phyloP scores from a whole-genome alignment of 176 grass and related monocot species.

The Poa annua region DNA sequence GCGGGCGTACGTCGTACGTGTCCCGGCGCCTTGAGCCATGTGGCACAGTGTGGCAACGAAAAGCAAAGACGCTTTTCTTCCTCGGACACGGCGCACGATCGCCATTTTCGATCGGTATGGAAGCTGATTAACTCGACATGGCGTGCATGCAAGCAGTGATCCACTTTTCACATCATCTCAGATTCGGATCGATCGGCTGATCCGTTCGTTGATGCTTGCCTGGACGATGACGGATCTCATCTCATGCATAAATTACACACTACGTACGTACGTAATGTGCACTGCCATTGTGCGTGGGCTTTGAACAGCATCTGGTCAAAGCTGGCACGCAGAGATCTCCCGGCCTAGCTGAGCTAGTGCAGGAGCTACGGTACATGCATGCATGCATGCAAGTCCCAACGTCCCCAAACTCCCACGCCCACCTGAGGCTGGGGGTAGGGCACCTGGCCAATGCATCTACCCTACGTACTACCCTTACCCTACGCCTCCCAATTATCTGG shows the following conservation, averaged over 20 bases:
- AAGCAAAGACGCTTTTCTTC: slow-evolving; percentile 28
- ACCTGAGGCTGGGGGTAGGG: not conserved
- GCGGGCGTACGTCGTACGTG: slow-evolving; percentile 33
- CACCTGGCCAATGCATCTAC: slow-evolving; percentile 35
- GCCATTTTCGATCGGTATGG: not conserved
- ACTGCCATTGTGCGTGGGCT: too few species aligned
- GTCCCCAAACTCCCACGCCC: slow-evolving; percentile 61
- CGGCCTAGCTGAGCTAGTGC: slow-evolving; percentile 26
- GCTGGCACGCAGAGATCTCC: slow-evolving; percentile 35
- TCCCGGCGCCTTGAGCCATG: slow-evolving; percentile 52
- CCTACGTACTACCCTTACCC: not conserved
- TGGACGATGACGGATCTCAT: too few species aligned
- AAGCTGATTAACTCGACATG: not conserved
- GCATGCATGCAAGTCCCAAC: slow-evolving; percentile 52
- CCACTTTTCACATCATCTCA: not conserved
- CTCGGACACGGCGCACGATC: not conserved
- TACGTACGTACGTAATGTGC: too few species aligned
- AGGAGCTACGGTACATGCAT: slow-evolving; percentile 33
- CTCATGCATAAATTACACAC: too few species aligned
- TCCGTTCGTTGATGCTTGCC: too few species aligned
- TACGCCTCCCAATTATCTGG: slow-evolving; percentile 37
- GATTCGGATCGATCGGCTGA: too few species aligned
- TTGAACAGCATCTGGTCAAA: slow-evolving; percentile 57
- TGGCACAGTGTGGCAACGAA: slow-evolving; percentile 44
- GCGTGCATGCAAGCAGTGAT: not conserved